Evolutionary conservation across 768 basidiomycete genomes (phyloP), one percentile per base, ranked within the genome.

Genomic region (Collybiopsis confluens): DNA sequence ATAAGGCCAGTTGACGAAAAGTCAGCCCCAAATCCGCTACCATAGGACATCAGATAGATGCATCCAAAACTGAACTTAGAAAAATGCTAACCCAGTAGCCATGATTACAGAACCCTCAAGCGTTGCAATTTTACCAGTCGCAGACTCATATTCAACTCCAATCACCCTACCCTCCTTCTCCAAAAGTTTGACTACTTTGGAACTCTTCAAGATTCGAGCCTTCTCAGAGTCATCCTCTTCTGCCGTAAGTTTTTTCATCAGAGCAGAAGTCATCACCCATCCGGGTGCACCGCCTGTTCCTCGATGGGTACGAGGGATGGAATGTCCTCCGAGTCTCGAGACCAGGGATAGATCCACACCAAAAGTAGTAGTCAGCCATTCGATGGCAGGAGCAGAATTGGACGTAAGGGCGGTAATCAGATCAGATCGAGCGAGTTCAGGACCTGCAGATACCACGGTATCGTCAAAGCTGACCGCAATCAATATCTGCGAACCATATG

Each of bases 1-100:
- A 66, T 58, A 45, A 59, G 52, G 28, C 64, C 61, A 4, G 41
- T 27, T 3, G 60, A 27, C n/a, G 62, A 56, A 26, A 58, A 59
- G 58, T 65, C 65, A 2, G 64, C 65, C 18, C 61, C 62, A 52
- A 62, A 64, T 24, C 65, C 65, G 9, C 65, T 64, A 30, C 3
- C 13, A 11, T 46, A 20, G 36, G 30, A n/a, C 5, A 42, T 36
- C 18, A 15, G 7, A 13, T n/a, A n/a, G n/a, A n/a, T n/a, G n/a
- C n/a, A n/a, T n/a, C n/a, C n/a, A n/a, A n/a, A n/a, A n/a, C n/a
- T n/a, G n/a, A n/a, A n/a, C n/a, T n/a, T n/a, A n/a, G n/a, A n/a
- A n/a, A n/a, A n/a, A n/a, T n/a, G n/a, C n/a, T n/a, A n/a, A 64
- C 63, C 63, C 63, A 18, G 61, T 64, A 1, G 63, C 61, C 8